Evolutionary conservation across 2,329 filamentous ascomycete genomes (phyloP).

Genomic region (Neofusicoccum cordaticola): DNA sequence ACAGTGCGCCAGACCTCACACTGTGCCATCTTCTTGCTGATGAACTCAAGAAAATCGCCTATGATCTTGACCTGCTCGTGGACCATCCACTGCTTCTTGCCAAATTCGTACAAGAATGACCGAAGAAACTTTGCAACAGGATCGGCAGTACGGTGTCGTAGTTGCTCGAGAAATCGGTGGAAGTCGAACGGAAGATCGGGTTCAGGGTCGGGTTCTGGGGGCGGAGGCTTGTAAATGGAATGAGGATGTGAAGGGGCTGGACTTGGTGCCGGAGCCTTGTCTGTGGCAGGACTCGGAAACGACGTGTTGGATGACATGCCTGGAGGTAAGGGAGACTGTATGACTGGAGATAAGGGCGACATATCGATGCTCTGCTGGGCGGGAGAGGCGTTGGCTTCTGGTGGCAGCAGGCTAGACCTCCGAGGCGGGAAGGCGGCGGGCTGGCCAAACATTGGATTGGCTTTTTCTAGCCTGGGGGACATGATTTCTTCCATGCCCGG

Average conservation of each 20-base stretch:
- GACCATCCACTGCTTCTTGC: constrained; percentile 98
- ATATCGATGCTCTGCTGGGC: constrained; percentile 24
- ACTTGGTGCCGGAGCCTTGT: constrained; percentile 20
- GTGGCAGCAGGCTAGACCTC: constrained; percentile 73
- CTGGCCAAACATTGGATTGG: constrained; percentile 71
- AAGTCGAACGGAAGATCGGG: constrained; percentile 91
- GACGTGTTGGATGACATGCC: constrained; percentile 26
- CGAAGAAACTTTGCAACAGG: constrained; percentile 93
- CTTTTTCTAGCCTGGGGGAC: constrained; percentile 80
- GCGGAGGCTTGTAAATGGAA: constrained; percentile 57
- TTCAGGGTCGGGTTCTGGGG: constrained; percentile 60
- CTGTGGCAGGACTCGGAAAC: constrained; percentile 18
- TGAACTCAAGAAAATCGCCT: constrained; percentile 91
- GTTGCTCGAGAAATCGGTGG: constrained; percentile 91
- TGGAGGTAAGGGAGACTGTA: constrained; percentile 19
- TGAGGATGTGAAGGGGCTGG: constrained; percentile 1
- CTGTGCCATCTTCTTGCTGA: constrained; percentile 95
- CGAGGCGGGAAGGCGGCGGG: constrained; percentile 72
- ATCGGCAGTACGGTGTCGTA: constrained; percentile 95
- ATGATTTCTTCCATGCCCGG: constrained; percentile 80
- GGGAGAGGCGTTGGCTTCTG: constrained; percentile 34
- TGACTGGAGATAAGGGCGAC: neutral
- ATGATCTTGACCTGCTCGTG: constrained; percentile 99
- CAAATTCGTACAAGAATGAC: constrained; percentile 91
- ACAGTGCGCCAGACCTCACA: constrained; percentile 97